Base-by-base conservation (phyloP, 495 filamentous ascomycete genomes). In the Neurospora sp. region DNA sequence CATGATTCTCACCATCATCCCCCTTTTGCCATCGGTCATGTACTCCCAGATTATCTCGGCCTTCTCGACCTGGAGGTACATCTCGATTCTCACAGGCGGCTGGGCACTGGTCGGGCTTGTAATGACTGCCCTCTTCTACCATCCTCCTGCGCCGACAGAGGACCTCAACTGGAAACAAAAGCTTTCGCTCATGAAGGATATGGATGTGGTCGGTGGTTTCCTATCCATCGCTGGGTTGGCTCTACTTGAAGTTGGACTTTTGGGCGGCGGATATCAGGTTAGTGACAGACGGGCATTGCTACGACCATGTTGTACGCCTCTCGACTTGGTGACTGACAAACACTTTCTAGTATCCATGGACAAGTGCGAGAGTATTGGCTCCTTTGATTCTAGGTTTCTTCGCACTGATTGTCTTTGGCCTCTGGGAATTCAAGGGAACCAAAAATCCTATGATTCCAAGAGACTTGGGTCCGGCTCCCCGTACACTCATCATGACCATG, bases 1-100 rank as follows among this genome's bases (percentile, higher is more conserved):
- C 5, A 78, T 93, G 41, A 86, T 91, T 69, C 88, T 92, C 77
- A 91, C 89, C 35, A 91, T 92, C 69, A 41, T 91, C 0, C 91
- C 91, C 0, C 91, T 91, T 77, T 86, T 87, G 72, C 90, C 91
- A 0, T 89, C 89, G 0, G 90, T 91, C 3, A 81, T 93, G 46
- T 93, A 86, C 83, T 90, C 86, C 14, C 91, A 93, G 78, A 81
- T 93, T 39, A 91, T 93, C 69, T 84, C 90, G 31, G 81, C 80
- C 14, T 78, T 88, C 48, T 82, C 84, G 16, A 82, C 78, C 42
- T 93, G 91, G 91, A 83, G 91, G 59, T 91, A 89, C 73, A 86
- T 90, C 61, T 89, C 89, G 9, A 82, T 89, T 0, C 83, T 92
- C 38, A 87, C 86, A 65, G 86, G 85, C 12, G 82, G 85, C 11